Evolutionary conservation across 1,284 basidiomycete genomes (phyloP), one percentile per base, ranked within the genome.

Genomic region (Malassezia brasiliensis): DNA sequence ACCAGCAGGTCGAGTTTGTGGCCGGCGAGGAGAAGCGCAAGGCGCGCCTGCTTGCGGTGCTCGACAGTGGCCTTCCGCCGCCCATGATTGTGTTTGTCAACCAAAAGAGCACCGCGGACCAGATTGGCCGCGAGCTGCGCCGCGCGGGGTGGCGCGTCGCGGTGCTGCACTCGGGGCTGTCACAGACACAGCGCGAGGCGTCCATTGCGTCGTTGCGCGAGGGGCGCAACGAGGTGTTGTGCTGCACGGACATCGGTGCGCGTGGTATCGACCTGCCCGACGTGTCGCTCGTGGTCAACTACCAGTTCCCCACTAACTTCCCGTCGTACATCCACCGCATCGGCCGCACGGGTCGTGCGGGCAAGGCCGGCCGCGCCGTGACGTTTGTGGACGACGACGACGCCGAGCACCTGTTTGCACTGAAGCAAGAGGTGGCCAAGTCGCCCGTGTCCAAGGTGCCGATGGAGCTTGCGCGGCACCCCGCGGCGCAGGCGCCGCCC

Each of bases 1-100:
- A 96, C 70, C 93, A 99, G 73, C 81, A 84, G 1, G 90, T 96
- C 40, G 93, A 99, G 76, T 93, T 99, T 72, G 81, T 96, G 62
- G 82, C 76, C 50, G 85, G 86, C 65, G 93, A 96, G 67, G 93
- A 96, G 71, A 89, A 90, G 81, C 91, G 90, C 79, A 91, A 88
- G 86, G 86, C 84, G 61, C 82, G 85, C 34, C 77, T 98, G 69
- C 76, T 93, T 68, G 88, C 96, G 65, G 88, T 96, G 66, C 83
- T 99, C 73, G 88, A 90, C 77, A 85, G 82, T 59, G 79, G 82
- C 52, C 88, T 85, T 76, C 77, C 83, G 25, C 83, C 93, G 25
- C 94, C 94, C 1, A 96, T 98, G 69, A 98, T 99, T 64, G 87
- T 93, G 12, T 99, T 98, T 77, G 90, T 96, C 79, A 98, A 96